These are phyloP conservation scores for Psilocybe cyanescens DNA, from an alignment of 768 basidiomycete species.

Conservation along the genomic window DNA sequence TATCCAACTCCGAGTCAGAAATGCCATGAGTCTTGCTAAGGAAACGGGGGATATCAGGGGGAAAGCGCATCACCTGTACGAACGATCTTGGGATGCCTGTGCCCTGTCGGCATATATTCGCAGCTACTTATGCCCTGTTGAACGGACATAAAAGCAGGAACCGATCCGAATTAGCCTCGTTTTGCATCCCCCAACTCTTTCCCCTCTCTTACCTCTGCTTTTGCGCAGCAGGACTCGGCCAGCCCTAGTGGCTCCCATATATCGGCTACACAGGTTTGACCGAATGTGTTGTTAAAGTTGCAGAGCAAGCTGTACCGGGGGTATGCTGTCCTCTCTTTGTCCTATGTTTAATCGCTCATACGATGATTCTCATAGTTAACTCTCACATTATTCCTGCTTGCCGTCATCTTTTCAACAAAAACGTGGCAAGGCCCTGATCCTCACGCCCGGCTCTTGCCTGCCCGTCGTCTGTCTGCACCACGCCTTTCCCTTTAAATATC, in stretches of 20 bases:
- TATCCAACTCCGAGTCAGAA: background rate
- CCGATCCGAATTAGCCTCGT: constrained; percentile 10
- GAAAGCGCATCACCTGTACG: constrained; percentile 1
- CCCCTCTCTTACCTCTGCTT: background rate
- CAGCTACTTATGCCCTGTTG: background rate
- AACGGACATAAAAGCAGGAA: background rate
- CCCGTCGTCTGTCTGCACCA: background rate
- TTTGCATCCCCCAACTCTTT: constrained; percentile 8
- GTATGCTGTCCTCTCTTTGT: background rate
- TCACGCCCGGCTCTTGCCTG: constrained; percentile 7
- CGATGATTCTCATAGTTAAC: background rate
- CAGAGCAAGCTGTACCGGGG: background rate
- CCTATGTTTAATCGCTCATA: background rate
- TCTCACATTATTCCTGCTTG: background rate
- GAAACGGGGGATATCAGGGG: background rate
- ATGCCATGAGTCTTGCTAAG: background rate
- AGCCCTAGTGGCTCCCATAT: background rate
- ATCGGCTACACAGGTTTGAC: background rate
- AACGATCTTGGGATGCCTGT: constrained; percentile 4
- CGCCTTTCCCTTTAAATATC: background rate
- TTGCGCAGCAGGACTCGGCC: background rate
- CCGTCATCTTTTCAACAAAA: background rate
- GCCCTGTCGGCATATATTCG: constrained; percentile 1
- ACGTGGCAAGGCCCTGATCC: constrained; percentile 5
- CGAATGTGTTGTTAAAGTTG: constrained; percentile 1